Percentiles rank a stretch among this genome's conserved stretches.
phyloP scores from a whole-genome alignment of 352 stramenopile genomes.

The Phytophthora palmivora region DNA sequence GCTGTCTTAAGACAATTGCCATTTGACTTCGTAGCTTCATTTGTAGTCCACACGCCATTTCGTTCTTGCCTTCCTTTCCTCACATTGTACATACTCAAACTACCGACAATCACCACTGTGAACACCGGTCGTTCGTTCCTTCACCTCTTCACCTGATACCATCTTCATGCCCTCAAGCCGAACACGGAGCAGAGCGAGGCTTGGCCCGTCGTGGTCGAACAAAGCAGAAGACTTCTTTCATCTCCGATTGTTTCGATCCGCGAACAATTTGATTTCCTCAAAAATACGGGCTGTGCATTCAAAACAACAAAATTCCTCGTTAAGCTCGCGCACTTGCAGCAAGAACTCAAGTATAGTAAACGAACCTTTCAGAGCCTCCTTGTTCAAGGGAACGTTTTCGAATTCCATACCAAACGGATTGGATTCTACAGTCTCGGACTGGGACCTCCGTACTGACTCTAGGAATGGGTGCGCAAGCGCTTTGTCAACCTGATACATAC shows the following conservation, averaged over 20 bases:
- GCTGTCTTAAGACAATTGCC: conserved; percentile 24
- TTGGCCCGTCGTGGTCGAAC: conserved; percentile 26
- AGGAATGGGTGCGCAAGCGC: conserved; percentile 86
- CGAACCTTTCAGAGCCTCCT: conserved; percentile 86
- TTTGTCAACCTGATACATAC: conserved; percentile 69
- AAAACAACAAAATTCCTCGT: conserved; percentile 5
- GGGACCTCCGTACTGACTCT: conserved; percentile 71
- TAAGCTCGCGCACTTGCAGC: neutral
- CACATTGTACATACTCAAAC: conserved; percentile 53
- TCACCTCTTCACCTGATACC: conserved; percentile 20
- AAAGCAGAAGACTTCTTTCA: conserved; percentile 49
- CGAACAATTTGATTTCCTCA: conserved; percentile 89
- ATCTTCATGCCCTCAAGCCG: conserved; percentile 23
- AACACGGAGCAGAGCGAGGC: conserved; percentile 16
- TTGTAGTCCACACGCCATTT: conserved; percentile 49
- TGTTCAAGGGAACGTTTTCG: conserved; percentile 87
- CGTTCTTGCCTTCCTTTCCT: conserved; percentile 43
- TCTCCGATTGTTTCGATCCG: conserved; percentile 75
- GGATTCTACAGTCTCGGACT: conserved; percentile 75
- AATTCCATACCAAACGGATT: conserved; percentile 92
- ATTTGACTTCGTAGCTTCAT: conserved; percentile 48
- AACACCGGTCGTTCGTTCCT: conserved; percentile 23
- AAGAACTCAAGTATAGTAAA: conserved; percentile 10
- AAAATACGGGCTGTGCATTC: conserved; percentile 74
- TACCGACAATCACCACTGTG: conserved; percentile 34